phyloP scores from a whole-genome alignment of 805 yeast species.

The Cyberlindnera petersonii region DNA sequence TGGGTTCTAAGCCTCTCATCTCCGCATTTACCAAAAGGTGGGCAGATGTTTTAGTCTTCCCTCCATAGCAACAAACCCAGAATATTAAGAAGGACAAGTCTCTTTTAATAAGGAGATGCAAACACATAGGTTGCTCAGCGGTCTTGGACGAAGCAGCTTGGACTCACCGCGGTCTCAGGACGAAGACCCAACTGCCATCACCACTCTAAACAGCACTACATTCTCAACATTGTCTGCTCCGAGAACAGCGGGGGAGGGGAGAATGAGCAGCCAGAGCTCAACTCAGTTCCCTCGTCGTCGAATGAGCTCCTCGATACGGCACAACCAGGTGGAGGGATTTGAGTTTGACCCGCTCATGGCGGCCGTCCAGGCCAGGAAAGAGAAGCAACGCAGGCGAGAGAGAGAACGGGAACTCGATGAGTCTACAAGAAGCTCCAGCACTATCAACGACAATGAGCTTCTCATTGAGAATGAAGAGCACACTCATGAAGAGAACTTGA shows the following conservation, averaged over 20 bases:
- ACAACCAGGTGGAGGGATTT: conserved; percentile 19
- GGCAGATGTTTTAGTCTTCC: no score
- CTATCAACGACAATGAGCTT: conserved; percentile 3
- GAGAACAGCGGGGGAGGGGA: no score
- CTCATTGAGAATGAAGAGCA: neutral
- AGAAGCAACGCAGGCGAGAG: conserved; percentile 11
- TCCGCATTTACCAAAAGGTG: neutral
- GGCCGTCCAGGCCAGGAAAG: conserved; percentile 12
- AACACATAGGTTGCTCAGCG: conserved; percentile 1
- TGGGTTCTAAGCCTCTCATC: neutral
- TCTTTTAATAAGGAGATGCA: neutral
- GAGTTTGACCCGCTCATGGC: conserved; percentile 26
- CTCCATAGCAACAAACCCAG: no score
- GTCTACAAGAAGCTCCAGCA: conserved; percentile 8
- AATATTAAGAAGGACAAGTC: no score
- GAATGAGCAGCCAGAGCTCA: conserved; percentile 2
- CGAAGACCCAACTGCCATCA: no score
- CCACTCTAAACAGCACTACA: no score
- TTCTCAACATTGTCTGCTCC: no score
- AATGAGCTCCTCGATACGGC: conserved; percentile 12
- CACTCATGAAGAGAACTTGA: conserved; percentile 15
- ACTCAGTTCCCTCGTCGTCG: conserved; percentile 4
- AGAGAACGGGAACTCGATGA: conserved; percentile 7
- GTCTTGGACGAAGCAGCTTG: conserved; percentile 1
- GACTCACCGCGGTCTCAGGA: neutral